Evolutionary conservation across 257 asterid species (phyloP), one percentile per base, ranked within the genome.

Genomic region (Lavandula angustifolia): DNA sequence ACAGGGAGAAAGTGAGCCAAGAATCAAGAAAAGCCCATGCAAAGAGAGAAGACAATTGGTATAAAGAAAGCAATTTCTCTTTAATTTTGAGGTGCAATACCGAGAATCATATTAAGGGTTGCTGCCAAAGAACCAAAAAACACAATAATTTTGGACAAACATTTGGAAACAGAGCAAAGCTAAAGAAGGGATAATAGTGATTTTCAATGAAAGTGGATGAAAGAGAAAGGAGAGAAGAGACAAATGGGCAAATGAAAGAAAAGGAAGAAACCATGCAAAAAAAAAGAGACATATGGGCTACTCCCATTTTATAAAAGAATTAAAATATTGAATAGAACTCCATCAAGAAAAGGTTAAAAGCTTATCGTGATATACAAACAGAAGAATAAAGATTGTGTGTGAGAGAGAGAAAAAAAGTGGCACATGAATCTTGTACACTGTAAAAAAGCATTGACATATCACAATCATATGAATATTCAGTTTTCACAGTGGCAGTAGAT

Each of bases 241-340:
- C 82, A 80, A 50, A 66, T 69, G 71, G 64, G 17, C 59, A 17
- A 22, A 63, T 41, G 33, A 53, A 69, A 47, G 47, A 62, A 57
- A 10, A n/a, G 52, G 8, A 31, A 57, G 7, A 68, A 52, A 66
- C 58, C 86, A 86, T 84, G 87, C 85, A 78, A 55, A 22, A 22
- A 22, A 22, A 22, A 22, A 44, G 61, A 61, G 77, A 83, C 79
- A 77, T 77, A 40, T 73, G 73, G 56, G 58, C 50, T 38, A n/a
- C 60, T 63, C 37, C 51, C 52, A 31, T 44, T 67, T 50, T 48
- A 4, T 6, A 9, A 38, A 61, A 22, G 22, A 27, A 71, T 13
- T 31, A 67, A 57, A 17, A 57, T 4, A 59, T 48, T 12, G 55
- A 54, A 22, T 43, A 14, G 65, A 40, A 41, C 49, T 32, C 65